A percentile compares a stretch with the other conserved stretches of the same genome.
These are phyloP conservation scores for Tulasnella sp. DNA, from an alignment of 768 basidiomycete species.

Conservation along the genomic window DNA sequence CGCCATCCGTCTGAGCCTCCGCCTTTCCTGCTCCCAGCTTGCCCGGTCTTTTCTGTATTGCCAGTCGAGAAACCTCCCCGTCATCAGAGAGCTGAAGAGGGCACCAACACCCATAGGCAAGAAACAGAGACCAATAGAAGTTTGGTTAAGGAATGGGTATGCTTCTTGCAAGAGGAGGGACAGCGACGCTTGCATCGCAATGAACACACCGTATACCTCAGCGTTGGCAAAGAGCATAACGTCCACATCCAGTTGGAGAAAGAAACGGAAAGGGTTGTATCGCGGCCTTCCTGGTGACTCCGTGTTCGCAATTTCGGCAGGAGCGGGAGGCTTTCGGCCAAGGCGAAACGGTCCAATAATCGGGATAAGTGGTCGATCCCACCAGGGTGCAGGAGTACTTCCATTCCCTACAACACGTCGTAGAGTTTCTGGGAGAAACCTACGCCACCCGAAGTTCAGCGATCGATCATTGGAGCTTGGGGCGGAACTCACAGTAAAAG, in stretches of 20 bases:
- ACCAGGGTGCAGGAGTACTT: slow-evolving; percentile 17
- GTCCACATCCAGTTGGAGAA: slow-evolving; percentile 20
- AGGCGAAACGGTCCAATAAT: slow-evolving; percentile 18
- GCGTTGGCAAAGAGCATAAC: slow-evolving; percentile 7
- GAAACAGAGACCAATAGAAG: slow-evolving; percentile 30
- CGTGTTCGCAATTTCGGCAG: neutral
- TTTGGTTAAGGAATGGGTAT: slow-evolving; percentile 26
- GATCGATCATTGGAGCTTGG: neutral
- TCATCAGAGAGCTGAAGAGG: slow-evolving; percentile 23
- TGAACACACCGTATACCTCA: slow-evolving; percentile 16
- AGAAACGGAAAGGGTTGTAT: slow-evolving; percentile 18
- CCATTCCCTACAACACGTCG: slow-evolving; percentile 22
- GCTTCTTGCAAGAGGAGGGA: slow-evolving; percentile 26
- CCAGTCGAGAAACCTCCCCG: slow-evolving; percentile 26
- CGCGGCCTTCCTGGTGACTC: neutral
- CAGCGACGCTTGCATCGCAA: slow-evolving; percentile 20
- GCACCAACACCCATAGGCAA: slow-evolving; percentile 28
- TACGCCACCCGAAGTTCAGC: neutral
- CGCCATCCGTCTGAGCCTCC: slow-evolving; percentile 5
- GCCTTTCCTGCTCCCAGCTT: neutral
- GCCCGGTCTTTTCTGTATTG: slow-evolving; percentile 20
- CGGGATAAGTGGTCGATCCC: slow-evolving; percentile 28
- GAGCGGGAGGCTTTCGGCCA: neutral
- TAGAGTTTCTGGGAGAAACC: slow-evolving; percentile 28
- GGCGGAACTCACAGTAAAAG: slow-evolving; percentile 28